phyloP scores from a whole-genome alignment of 208 protist genomes.

The Tritrichomonas foetus region DNA sequence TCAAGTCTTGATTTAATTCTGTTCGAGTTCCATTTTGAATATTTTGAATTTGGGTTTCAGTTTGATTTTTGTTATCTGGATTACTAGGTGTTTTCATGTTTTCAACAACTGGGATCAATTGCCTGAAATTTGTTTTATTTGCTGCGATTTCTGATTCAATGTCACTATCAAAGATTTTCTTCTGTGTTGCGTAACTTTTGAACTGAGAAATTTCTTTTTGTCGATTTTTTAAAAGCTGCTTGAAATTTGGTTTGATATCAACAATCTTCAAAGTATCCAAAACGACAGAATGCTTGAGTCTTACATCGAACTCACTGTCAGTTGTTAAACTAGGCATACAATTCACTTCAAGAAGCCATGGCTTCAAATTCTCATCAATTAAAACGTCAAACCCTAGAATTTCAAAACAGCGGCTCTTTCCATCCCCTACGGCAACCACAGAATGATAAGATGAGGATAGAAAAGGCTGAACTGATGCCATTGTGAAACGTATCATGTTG shows the following conservation, averaged over 20 bases:
- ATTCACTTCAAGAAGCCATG: constrained; percentile 56
- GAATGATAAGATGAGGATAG: neutral
- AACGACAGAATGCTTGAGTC: constrained; percentile 45
- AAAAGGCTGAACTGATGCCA: neutral
- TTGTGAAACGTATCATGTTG: neutral
- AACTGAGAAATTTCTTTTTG: too few relatives aligned
- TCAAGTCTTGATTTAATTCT: too few relatives aligned
- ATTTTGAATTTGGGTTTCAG: too few relatives aligned
- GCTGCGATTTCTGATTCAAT: too few relatives aligned
- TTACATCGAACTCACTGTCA: constrained; percentile 45
- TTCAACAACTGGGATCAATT: too few relatives aligned
- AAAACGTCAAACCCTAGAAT: constrained; percentile 54
- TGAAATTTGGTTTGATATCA: constrained; percentile 9
- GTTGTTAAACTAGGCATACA: constrained; percentile 43
- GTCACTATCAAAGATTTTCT: too few relatives aligned
- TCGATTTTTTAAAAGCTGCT: too few relatives aligned
- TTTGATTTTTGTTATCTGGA: too few relatives aligned
- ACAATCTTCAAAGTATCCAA: constrained; percentile 46
- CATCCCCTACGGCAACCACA: neutral
- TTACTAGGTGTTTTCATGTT: too few relatives aligned
- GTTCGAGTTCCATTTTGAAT: too few relatives aligned
- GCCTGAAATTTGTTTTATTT: too few relatives aligned
- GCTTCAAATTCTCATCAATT: constrained; percentile 47
- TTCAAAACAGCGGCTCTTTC: constrained; percentile 46
- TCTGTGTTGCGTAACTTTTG: too few relatives aligned